Evolutionary conservation across 495 filamentous ascomycete genomes (phyloP), one percentile per base, ranked within the genome.

Genomic region (Halenospora varia): DNA sequence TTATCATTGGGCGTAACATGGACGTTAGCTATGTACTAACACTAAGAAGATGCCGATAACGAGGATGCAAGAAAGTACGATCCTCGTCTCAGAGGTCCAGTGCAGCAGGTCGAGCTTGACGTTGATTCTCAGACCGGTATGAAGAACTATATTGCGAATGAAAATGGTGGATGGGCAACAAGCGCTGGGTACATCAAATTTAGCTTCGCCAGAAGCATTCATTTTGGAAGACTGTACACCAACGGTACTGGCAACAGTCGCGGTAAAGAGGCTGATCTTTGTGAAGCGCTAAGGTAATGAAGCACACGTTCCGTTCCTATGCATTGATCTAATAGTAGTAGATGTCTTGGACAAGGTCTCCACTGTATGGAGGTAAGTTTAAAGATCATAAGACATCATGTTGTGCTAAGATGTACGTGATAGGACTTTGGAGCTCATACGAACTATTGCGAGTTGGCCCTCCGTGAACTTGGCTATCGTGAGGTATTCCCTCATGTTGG

Each of bases 91-190:
- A 84, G 94, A 35, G 83, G 82, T 1, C 92, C 89, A 0, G 82
- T 97, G 15, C 73, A 78, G 44, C 82, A 82, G 0, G 66, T 81
- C 20, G 94, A 98, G 65, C 83, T 96, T 19, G 87, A 90, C 25
- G 80, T 97, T 49, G 94, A 97, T 66, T 78, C 75, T 3, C 70
- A 86, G 2, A 96, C 92, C 2, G 92, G 90, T 11, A 96, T 98
- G 93, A 98, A 98, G 73, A 97, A 97, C 68, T 98, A 98, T 71
- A 97, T 98, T 59, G 88, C 92, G 41, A 97, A 97, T 62, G 94
- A 97, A 68, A 68, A 65, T 8, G 90, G 92, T 2, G 72, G 70
- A 3, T 74, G 71, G 69, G 89, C 91, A 0, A 98, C 94, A 10
- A 95, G 90, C 48, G 68, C 86, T n/a, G 93, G 88, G 35, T 98